These are phyloP conservation scores for Boletellus deceptivus DNA, from an alignment of 1,284 basidiomycete genomes.

Conservation along the genomic window DNA sequence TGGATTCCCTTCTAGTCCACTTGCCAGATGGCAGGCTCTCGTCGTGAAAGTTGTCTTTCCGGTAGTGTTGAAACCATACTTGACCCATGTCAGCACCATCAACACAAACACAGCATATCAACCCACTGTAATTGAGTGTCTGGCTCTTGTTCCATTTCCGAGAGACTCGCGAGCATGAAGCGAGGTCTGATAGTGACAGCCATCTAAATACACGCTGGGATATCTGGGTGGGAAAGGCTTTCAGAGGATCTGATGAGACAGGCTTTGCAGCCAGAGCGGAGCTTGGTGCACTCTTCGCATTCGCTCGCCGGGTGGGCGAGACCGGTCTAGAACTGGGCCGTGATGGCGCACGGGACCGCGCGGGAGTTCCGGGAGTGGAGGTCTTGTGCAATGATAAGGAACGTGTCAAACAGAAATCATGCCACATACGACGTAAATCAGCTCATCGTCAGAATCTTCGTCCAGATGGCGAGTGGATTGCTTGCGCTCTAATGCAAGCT, in stretches of 20 bases:
- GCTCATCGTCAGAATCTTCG: conserved; percentile 69
- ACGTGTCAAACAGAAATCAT: background rate
- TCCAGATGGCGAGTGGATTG: conserved; percentile 27
- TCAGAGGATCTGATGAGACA: conserved; percentile 58
- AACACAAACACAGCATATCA: background rate
- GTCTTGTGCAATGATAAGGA: conserved; percentile 41
- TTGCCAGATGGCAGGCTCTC: conserved; percentile 73
- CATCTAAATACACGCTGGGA: conserved; percentile 73
- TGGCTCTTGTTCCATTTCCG: conserved; percentile 86
- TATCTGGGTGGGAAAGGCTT: conserved; percentile 73
- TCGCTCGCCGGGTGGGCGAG: conserved; percentile 58
- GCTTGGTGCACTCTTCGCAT: conserved; percentile 31
- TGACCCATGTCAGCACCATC: background rate
- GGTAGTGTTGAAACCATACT: conserved; percentile 91
- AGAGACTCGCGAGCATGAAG: conserved; percentile 75
- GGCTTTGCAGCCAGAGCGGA: conserved; percentile 28
- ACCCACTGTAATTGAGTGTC: conserved; percentile 84
- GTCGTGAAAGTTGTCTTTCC: conserved; percentile 78
- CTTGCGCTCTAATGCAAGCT: conserved; percentile 20
- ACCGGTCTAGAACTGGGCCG: conserved; percentile 54
- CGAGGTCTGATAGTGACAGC: conserved; percentile 67
- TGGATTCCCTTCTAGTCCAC: conserved; percentile 84
- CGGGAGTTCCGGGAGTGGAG: conserved; percentile 67
- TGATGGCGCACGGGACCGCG: conserved; percentile 50
- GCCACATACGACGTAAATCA: conserved; percentile 68